Base-by-base conservation (phyloP, 495 filamentous ascomycete species). In the Penicillium manginii region DNA sequence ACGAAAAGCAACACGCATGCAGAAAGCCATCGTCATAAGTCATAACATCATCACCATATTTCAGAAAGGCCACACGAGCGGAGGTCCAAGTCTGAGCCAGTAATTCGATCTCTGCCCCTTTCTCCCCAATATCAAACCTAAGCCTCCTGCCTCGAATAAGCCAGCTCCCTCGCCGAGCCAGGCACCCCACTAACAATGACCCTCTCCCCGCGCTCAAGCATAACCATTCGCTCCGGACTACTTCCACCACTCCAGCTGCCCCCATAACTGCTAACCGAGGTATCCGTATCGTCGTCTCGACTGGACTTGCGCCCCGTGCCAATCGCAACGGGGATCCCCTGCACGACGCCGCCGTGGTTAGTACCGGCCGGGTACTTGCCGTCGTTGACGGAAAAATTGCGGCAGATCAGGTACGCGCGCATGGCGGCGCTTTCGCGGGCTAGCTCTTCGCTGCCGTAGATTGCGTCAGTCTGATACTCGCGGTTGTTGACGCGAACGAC, bases 371-470 rank as follows among this genome's bases (percentile, higher is more conserved):
- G 86, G 59, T 84, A 87, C 91, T 93, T 96, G 76, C 93, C 93
- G 66, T 96, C 94, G 73, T 97, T 98, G 72, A 96, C 88, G 59
- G 93, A 97, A 79, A 98, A 97, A 78, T 97, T 96, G 71, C 93
- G 89, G 81, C 94, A 98, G 58, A 98, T 93, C 80, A 96, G 90
- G 76, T 96, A 98, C 58, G 94, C 94, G 60, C 91, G 88, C 88
- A 94, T 97, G 59, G 94, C 94, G 52, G 94, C 94, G 68, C 92
- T 93, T 77, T 98, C 93, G 67, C 91, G 89, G 51, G 94, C 94
- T 63, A 97, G 81, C 52, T 82, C 80, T 61, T 93, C 88, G 58
- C 85, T 88, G 68, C 87, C 86, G 78, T 91, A 92, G 63, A 86
- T 82, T n/a, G 85, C 81, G 71, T 97, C 92, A 39, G 92, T 96